Evolutionary conservation across 2,329 filamentous ascomycete genomes (phyloP).

Genomic region (Monosporascus sp.): DNA sequence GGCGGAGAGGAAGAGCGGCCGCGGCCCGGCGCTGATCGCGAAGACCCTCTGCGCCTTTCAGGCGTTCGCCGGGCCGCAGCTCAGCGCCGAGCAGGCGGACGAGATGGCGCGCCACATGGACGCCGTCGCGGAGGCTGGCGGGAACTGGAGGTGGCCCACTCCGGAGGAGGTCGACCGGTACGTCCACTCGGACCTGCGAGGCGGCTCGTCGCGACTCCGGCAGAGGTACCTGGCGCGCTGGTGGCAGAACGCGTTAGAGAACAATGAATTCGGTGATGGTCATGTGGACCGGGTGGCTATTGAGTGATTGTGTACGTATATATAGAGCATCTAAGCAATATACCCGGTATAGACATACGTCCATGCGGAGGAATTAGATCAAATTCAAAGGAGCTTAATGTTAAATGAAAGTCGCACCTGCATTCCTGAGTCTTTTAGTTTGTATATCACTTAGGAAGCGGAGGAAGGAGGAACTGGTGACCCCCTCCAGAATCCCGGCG

Average conservation of each 20-base stretch:
- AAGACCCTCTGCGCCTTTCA: slow-evolving; percentile 42
- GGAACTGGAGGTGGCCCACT: slow-evolving; percentile 25
- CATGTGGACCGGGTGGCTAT: not conserved
- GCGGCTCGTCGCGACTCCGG: slow-evolving; percentile 14
- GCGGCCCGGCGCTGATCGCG: slow-evolving; percentile 23
- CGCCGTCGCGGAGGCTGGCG: slow-evolving; percentile 3
- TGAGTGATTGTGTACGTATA: not conserved
- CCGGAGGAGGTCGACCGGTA: slow-evolving; percentile 23
- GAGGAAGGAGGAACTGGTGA: too few species aligned
- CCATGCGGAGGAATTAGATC: too few species aligned
- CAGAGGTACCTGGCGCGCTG: slow-evolving; percentile 7
- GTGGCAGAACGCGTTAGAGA: not conserved
- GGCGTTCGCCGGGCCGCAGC: slow-evolving; percentile 39
- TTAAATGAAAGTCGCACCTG: too few species aligned
- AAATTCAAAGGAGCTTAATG: too few species aligned
- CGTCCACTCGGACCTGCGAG: slow-evolving; percentile 12
- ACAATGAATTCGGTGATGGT: not conserved
- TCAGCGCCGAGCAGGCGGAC: slow-evolving; percentile 23
- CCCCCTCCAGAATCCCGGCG: too few species aligned
- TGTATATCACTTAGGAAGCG: too few species aligned
- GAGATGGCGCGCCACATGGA: slow-evolving; percentile 16
- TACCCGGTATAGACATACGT: not conserved
- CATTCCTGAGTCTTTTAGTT: too few species aligned
- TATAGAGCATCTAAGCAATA: slow-evolving; percentile 1
- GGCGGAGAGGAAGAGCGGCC: slow-evolving; percentile 24